Evolutionary conservation across 805 yeast species (phyloP), one percentile per base, ranked within the genome.

Genomic region (Candida chauliodis): DNA sequence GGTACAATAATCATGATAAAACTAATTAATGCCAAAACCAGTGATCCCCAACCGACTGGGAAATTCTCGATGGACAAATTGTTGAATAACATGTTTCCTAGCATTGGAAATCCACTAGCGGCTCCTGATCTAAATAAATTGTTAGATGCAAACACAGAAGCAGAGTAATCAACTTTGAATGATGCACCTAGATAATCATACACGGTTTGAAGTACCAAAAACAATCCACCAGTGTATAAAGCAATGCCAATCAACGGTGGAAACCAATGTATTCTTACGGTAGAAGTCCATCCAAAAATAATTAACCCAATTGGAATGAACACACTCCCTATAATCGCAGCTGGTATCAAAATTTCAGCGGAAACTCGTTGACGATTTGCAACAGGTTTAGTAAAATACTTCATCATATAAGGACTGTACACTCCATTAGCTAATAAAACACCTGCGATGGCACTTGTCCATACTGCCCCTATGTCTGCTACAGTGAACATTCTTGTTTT

Each of bases 41-140:
- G 63, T 2, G 73, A 59, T 2, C 81, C 84, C 81, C 81, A 79
- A 2, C 67, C 81, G 14, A 74, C 76, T 1, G 84, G 82, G 51
- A 60, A 79, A 25, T 63, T 68, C 2, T 66, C 58, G 33, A 71
- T 68, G 7, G 69, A 71, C 38, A 76, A 59, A 47, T 75, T 71
- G 38, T 63, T 58, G 52, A 72, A 84, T 76, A 84, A 69, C 25
- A 75, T 73, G 24, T 65, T 52, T 5, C 84, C 83, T 55, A 83
- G 81, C 37, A 84, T 63, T 28, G 85, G 84, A 63, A 79, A 79
- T 2, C 78, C 84, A 45, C 70, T 66, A 2, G 56, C 55, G 5
- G 73, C 69, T 2, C 58, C 57, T 5, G 76, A 63, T 38, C 84
- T 68, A 43, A 69, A 64, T 17, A 78, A 55, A 25, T 64, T 73